These are phyloP conservation scores for Protea cynaroides DNA, from an alignment of 164 flowering plant genomes.

Conservation along the genomic window DNA sequence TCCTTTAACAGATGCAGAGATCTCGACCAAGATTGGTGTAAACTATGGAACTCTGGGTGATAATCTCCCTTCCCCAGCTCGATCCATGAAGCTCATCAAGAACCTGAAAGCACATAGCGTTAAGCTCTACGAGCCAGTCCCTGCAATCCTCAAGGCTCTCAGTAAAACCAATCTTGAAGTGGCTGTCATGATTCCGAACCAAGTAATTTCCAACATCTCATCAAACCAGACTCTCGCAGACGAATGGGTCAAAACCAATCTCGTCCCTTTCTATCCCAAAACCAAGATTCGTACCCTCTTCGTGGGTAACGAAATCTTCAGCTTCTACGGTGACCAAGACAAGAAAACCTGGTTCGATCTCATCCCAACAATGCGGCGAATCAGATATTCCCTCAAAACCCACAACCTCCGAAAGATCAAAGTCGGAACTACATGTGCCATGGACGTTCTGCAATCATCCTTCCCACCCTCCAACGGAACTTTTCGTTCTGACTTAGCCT, in stretches of 20 bases:
- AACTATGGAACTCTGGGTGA: slow-evolving; percentile 82
- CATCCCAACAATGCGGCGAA: slow-evolving; percentile 64
- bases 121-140: slow-evolving; percentile 75
- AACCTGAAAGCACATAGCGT: slow-evolving; percentile 53
- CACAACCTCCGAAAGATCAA: slow-evolving; percentile 45
- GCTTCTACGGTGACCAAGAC: slow-evolving; percentile 17
- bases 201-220: slow-evolving; percentile 50
- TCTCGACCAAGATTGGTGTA: slow-evolving; percentile 45
- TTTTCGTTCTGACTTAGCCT: slow-evolving; percentile 60
- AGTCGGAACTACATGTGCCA: slow-evolving; percentile 73
- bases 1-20: slow-evolving; percentile 39
- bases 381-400: slow-evolving; percentile 40
- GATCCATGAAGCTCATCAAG: slow-evolving; percentile 54
- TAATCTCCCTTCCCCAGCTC: slow-evolving; percentile 63
- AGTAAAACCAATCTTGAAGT: slow-evolving; percentile 45
- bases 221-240: slow-evolving; percentile 47
- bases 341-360: slow-evolving; percentile 41
- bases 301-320: slow-evolving; percentile 82
- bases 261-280: slow-evolving; percentile 55
- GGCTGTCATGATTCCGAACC: slow-evolving; percentile 80
- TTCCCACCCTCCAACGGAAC: slow-evolving; percentile 84
- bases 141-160: slow-evolving; percentile 55
- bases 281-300: slow-evolving; percentile 65
- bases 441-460: slow-evolving; percentile 63
- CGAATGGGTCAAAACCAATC: slow-evolving; percentile 58